Evolutionary conservation across 73 alveolate species (phyloP).

Genomic region (Tetrahymena elliotti): DNA sequence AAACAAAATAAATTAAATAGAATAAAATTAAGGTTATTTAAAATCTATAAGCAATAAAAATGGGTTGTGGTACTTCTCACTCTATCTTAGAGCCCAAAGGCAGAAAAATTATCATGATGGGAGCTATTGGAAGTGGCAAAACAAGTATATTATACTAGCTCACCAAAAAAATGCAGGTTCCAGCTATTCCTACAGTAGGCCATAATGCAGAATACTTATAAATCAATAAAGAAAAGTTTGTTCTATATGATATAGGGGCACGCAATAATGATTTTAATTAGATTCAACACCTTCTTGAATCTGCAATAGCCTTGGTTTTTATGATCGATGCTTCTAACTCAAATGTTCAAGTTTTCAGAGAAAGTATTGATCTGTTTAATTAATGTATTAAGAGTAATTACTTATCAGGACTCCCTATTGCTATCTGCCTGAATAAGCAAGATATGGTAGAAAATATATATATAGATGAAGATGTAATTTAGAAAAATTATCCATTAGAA

Average conservation of each 20-base stretch:
- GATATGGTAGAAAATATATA: background rate
- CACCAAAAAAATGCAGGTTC: background rate
- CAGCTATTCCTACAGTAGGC: background rate
- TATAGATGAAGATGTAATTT: background rate
- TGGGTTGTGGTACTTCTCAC: background rate
- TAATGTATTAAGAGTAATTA: background rate
- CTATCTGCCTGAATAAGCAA: background rate
- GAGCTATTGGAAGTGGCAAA: background rate
- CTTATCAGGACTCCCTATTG: background rate
- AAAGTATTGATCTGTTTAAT: background rate
- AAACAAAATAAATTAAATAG: background rate
- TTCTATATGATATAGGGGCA: background rate
- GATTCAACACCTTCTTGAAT: background rate
- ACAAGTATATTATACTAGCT: background rate
- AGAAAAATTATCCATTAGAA: background rate
- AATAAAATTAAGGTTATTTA: background rate
- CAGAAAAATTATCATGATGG: background rate
- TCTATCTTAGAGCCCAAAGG: background rate
- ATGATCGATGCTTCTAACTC: background rate
- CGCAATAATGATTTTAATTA: background rate
- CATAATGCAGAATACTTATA: background rate
- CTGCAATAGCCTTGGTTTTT: background rate
- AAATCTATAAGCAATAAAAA: background rate
- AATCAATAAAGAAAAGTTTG: background rate
- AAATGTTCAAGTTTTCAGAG: background rate